Evolutionary conservation across 768 basidiomycete species (phyloP).

Genomic region (Lactarius sp.): DNA sequence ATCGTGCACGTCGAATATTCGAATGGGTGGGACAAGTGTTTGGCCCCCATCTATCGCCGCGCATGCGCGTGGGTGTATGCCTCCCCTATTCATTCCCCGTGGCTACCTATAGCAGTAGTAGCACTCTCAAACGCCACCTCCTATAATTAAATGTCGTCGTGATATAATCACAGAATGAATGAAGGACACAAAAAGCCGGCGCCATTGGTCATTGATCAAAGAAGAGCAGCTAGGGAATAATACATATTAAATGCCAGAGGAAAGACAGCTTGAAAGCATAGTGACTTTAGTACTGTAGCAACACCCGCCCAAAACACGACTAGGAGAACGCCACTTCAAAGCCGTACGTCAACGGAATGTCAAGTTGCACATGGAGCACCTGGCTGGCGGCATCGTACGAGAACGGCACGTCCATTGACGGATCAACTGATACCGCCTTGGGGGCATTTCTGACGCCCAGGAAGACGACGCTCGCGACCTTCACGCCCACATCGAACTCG

Average conservation of each 20-base stretch:
- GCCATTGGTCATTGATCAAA: too few species aligned
- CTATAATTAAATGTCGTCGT: too few species aligned
- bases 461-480: conserved; percentile 36
- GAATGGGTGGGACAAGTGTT: too few species aligned
- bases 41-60: background rate
- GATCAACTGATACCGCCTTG: conserved; percentile 25
- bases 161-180: too few species aligned
- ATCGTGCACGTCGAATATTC: too few species aligned
- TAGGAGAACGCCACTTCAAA: conserved; percentile 29
- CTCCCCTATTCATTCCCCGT: background rate
- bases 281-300: background rate
- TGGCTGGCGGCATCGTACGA: conserved; percentile 37
- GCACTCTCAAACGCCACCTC: too few species aligned
- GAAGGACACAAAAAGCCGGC: too few species aligned
- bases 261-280: background rate
- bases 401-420: conserved; percentile 26
- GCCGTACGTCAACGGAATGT: conserved; percentile 34
- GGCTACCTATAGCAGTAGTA: too few species aligned
- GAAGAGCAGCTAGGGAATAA: background rate
- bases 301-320: background rate
- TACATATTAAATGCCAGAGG: background rate
- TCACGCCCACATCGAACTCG: conserved; percentile 30
- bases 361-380: conserved; percentile 44
- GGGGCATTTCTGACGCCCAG: conserved; percentile 31
- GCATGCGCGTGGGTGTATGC: background rate